phyloP scores from a whole-genome alignment of 176 grass and related monocot species.

The Rhipidocladum racemiflorum region DNA sequence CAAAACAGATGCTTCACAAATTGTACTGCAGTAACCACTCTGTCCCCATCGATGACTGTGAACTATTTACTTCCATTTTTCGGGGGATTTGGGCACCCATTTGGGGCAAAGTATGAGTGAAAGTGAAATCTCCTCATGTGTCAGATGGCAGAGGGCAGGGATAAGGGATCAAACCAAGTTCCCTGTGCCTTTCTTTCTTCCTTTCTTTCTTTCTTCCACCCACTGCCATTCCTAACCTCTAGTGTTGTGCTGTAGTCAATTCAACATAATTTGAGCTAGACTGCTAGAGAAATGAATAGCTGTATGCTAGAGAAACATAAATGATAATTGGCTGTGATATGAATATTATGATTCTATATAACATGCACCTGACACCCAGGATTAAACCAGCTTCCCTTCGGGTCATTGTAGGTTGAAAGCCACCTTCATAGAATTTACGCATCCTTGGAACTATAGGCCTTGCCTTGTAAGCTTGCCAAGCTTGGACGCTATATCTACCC shows the following conservation, averaged over 20 bases:
- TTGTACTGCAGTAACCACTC: background rate
- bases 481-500: slow-evolving; percentile 68
- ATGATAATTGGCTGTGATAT: background rate
- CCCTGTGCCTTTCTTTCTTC: background rate
- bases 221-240: background rate
- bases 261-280: background rate
- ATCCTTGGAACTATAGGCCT: slow-evolving; percentile 76
- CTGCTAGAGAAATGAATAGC: background rate
- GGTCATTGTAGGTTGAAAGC: slow-evolving; percentile 79
- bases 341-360: background rate
- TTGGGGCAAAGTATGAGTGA: background rate
- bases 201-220: background rate
- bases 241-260: background rate
- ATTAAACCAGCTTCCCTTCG: slow-evolving; percentile 81
- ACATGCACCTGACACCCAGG: slow-evolving; percentile 68
- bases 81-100: background rate
- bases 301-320: slow-evolving; percentile 6
- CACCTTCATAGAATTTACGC: slow-evolving; percentile 97
- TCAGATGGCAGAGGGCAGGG: background rate
- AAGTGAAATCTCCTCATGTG: background rate
- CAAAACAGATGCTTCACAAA: background rate
- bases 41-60: background rate
- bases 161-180: background rate
- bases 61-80: background rate
- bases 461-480: slow-evolving; percentile 86